Conservation (phyloP, 1,139 yeast species). For the Blastobotrys ciferrii region DNA sequence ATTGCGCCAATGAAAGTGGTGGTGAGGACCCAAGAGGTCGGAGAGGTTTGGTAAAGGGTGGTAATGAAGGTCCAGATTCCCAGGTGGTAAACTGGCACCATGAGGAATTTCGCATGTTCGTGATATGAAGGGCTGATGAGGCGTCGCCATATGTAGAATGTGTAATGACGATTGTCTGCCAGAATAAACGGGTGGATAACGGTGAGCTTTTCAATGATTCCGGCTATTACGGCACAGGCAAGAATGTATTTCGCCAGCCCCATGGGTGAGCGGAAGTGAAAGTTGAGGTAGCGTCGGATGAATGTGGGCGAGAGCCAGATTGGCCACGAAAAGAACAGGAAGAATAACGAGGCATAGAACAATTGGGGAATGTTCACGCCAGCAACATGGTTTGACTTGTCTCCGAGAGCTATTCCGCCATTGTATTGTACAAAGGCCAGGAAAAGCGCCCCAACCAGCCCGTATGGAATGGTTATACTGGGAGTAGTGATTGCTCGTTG, state of each 20-base stretch:
- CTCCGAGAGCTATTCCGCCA: constrained; percentile 82
- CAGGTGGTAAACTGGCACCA: constrained; percentile 74
- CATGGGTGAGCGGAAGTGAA: constrained; percentile 29
- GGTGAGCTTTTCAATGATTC: constrained; percentile 58
- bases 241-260: constrained; percentile 26
- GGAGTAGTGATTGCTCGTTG: constrained; percentile 5
- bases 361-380: constrained; percentile 76
- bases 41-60: constrained; percentile 23
- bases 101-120: constrained; percentile 31
- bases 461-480: constrained; percentile 47
- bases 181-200: constrained; percentile 83
- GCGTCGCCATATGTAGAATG: constrained; percentile 77
- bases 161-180: constrained; percentile 92
- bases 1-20: constrained; percentile 52
- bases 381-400: constrained; percentile 76
- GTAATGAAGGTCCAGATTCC: constrained; percentile 44
- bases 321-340: constrained; percentile 65
- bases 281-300: constrained; percentile 32
- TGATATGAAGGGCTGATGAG: constrained; percentile 33
- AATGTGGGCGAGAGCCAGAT: constrained; percentile 28
- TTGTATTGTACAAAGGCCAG: constrained; percentile 57
- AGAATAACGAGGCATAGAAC: constrained; percentile 69
- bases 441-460: constrained; percentile 52
- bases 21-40: constrained; percentile 13
- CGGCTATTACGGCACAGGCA: constrained; percentile 42